Base-by-base conservation (phyloP, 129 eudicot genomes). In the Apium graveolens region DNA sequence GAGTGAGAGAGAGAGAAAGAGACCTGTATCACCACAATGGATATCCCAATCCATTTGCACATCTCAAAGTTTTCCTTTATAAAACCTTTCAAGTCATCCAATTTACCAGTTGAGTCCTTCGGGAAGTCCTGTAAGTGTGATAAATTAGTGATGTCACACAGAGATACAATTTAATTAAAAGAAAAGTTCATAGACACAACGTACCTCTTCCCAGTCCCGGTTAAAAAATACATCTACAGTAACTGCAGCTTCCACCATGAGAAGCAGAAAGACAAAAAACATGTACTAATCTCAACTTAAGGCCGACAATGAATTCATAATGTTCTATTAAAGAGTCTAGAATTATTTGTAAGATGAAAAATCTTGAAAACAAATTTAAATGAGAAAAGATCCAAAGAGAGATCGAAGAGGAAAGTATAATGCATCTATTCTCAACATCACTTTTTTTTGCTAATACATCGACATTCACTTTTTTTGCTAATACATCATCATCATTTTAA, bases 31-130 rank as follows among this genome's bases (percentile, higher is more conserved):
- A 86, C 86, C 77, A 91, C 87, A 32, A 89, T 77, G 2, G 93
- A 78, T 83, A 93, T 83, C 66, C 93, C 96, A 82, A 93, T 81
- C 98, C 96, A 93, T 88, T 86, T 91, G 90, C 98, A 93, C 5
- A 88, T 76, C 43, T 91, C 88, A 84, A 89, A 93, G 43, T 93
- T 93, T 32, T 86, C 85, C 74, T 79, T 85, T 31, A 93, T 78
- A 84, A 93, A 93, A 70, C 80, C 76, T 84, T 83, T 89, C 63
- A 93, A 87, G 73, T 91, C 84, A 38, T 84, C 76, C 12, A 93
- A 82, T 81, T 93, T 87, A n/a, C 96, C 97, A 60, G 96, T 86
- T 76, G 85, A 77, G 80, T 93, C 98, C 78, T 78, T 80, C 1
- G 98, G 98, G 65, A 93, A 89, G 89, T 93, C 97, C 98, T 93